Evolutionary conservation across 805 yeast species (phyloP).

Genomic region (Candida ipomoeae): DNA sequence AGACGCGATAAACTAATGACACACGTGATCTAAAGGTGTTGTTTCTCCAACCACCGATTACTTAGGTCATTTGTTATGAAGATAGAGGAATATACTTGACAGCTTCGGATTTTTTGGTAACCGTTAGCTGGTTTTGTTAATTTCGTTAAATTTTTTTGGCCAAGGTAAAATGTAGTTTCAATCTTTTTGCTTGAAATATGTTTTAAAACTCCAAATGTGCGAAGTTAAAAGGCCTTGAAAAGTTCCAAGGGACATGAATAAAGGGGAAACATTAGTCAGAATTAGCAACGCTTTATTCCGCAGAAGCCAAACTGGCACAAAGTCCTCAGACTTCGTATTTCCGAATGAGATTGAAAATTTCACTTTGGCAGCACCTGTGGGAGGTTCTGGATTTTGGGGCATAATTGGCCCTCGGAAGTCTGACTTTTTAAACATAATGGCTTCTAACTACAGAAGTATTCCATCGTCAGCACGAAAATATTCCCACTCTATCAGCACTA

Average conservation of each 20-base stretch:
- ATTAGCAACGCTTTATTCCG: conserved; percentile 26
- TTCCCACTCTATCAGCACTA: conserved; percentile 37
- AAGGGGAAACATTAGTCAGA: conserved; percentile 14
- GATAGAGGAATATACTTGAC: background rate
- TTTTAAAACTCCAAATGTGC: background rate
- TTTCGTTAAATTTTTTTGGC: background rate
- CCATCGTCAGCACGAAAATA: conserved; percentile 54
- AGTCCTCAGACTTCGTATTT: conserved; percentile 17
- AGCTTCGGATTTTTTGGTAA: background rate
- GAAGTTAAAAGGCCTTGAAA: background rate
- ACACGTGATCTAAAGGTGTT: background rate
- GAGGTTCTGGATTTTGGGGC: conserved; percentile 27
- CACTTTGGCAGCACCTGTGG: conserved; percentile 14
- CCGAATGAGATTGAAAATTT: conserved; percentile 25
- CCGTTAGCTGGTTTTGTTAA: background rate
- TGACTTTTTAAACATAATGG: conserved; percentile 50
- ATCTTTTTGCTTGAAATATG: background rate
- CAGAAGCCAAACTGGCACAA: conserved; percentile 1
- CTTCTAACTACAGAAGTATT: conserved; percentile 48
- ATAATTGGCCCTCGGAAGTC: conserved; percentile 46
- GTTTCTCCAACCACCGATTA: background rate
- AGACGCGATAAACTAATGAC: background rate
- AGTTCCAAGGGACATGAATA: background rate
- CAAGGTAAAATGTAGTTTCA: background rate
- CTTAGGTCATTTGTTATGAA: background rate